Conservation (phyloP, 2,329 filamentous ascomycete species). For the Penicillium sp. region DNA sequence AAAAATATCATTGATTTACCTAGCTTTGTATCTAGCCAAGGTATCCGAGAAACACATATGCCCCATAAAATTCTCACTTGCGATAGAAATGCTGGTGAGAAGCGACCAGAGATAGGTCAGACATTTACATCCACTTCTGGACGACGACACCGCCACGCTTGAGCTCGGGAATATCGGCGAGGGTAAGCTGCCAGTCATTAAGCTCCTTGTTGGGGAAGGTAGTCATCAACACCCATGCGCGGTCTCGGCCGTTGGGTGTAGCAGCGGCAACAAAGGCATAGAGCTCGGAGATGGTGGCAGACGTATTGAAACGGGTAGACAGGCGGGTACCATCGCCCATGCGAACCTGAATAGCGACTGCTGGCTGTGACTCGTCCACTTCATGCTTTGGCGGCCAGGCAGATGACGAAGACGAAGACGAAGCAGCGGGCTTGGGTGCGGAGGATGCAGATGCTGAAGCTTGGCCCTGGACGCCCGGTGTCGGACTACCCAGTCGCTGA, state of each 20-base stretch:
- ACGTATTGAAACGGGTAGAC: constrained; percentile 58
- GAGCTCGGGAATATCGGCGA: constrained; percentile 47
- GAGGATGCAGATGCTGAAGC: constrained; percentile 26
- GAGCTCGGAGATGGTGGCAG: constrained; percentile 59
- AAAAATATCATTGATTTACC: too few species aligned
- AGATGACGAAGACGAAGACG: not conserved
- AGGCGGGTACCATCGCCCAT: constrained; percentile 58
- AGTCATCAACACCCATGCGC: constrained; percentile 58
- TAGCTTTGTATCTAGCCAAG: constrained; percentile 1
- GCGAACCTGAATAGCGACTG: constrained; percentile 55
- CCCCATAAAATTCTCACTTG: too few species aligned
- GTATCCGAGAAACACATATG: too few species aligned
- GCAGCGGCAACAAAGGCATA: constrained; percentile 56
- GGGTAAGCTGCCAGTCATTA: constrained; percentile 46
- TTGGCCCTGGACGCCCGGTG: constrained; percentile 46
- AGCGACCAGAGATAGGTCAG: too few species aligned
- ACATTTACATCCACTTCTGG: constrained; percentile 45
- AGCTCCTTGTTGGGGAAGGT: constrained; percentile 61
- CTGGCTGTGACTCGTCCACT: constrained; percentile 54
- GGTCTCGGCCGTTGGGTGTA: constrained; percentile 44
- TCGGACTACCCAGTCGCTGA: constrained; percentile 58
- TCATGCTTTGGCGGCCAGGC: constrained; percentile 38
- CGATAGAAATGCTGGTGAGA: too few species aligned
- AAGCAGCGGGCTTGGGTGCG: constrained; percentile 10
- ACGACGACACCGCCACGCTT: constrained; percentile 48